Evolutionary conservation across 305 asterid species (phyloP), one percentile per base, ranked within the genome.

Genomic region (Caryopteris hybrid): DNA sequence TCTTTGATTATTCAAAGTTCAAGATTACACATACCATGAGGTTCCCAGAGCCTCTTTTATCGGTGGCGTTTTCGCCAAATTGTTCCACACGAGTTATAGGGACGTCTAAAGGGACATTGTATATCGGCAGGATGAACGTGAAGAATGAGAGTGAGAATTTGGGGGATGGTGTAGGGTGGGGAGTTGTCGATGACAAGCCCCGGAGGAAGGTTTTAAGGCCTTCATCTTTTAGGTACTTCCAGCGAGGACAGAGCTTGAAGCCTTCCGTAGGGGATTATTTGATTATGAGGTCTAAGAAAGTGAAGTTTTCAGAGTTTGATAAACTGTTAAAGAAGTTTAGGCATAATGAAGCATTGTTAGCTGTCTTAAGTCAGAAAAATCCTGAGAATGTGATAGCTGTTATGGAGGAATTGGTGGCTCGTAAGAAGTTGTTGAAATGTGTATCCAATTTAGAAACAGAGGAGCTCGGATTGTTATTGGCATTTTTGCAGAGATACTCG

Each of bases 361-460:
- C 92, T 12, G 85, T 83, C 60, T 78, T 87, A 76, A 74, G 16
- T 10, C 69, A 71, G 54, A 88, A 76, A 63, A 83, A 79, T 55
- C 86, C 95, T 0, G 92, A 78, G 76, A 78, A 76, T 65, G 82
- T 81, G 41, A 89, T 88, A 66, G 97, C 98, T 29, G 96, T 92
- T 21, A 88, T 92, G 81, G 98, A 92, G 85, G 98, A 92, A 61
- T 71, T 92, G 78, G 87, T 92, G 11, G 93, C 93, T 2, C 72
- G 97, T 61, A 85, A 80, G 85, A 92, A 86, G 82, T 57, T 92
- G 84, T 54, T 88, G 77, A 83, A 51, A 64, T 83, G 94, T 38
- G 83, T 88, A 16, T 74, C 85, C 1, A 92, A 86, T 84, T 77
- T 92, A 86, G 97, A 88, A 10, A 31, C 9, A 0, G 83, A 80